Evolutionary conservation across 257 asterid species (phyloP).

Genomic region (Solanum megistacrolobum): DNA sequence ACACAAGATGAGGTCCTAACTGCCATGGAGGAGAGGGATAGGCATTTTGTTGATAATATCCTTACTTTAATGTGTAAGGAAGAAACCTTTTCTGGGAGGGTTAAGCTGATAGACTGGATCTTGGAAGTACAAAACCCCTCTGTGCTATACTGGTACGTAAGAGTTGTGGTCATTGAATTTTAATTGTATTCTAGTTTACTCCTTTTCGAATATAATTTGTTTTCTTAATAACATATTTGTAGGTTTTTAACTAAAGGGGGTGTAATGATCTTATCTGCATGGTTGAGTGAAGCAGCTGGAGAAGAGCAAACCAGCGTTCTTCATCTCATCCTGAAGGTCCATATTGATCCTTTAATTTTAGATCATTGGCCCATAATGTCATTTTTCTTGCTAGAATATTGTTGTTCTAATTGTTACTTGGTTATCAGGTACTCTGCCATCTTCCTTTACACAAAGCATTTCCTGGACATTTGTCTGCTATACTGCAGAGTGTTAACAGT

Average conservation of each 20-base stretch:
- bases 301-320: constrained; percentile 92
- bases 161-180: not conserved
- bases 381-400: not conserved
- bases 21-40: constrained; percentile 53
- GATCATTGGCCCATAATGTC: not conserved
- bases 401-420: constrained; percentile 11
- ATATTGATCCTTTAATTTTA: not conserved
- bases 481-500: constrained; percentile 81
- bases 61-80: constrained; percentile 76
- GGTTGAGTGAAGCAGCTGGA: constrained; percentile 83
- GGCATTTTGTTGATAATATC: constrained; percentile 51
- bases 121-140: constrained; percentile 58
- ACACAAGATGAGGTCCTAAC: constrained; percentile 39
- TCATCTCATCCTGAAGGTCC: constrained; percentile 65
- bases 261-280: constrained; percentile 80
- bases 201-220: not conserved
- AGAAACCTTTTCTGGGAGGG: constrained; percentile 84
- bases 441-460: constrained; percentile 81
- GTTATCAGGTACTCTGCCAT: constrained; percentile 67
- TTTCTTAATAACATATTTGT: constrained; percentile 14
- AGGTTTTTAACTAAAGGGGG: constrained; percentile 91
- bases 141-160: constrained; percentile 59
- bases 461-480: constrained; percentile 89
- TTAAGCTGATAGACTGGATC: constrained; percentile 81
- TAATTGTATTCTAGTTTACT: not conserved